Conservation (phyloP, 768 basidiomycete species). For the Trametes maxima region DNA sequence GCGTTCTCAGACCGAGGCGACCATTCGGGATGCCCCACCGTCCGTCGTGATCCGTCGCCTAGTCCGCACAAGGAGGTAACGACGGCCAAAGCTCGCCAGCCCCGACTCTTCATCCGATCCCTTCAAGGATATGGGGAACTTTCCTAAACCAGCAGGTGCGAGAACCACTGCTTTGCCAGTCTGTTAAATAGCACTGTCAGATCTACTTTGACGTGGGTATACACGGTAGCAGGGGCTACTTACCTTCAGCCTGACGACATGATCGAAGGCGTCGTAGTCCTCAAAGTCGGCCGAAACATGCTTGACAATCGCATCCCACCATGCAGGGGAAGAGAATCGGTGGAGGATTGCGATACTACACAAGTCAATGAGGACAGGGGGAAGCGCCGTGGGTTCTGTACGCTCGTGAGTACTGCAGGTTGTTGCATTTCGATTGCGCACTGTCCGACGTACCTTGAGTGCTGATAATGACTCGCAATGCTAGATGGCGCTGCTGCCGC, state of each 20-base stretch:
- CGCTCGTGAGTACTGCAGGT: not conserved
- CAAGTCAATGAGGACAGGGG: conserved; percentile 65
- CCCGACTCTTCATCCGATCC: not conserved
- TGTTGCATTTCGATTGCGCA: not conserved
- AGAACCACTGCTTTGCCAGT: conserved; percentile 74
- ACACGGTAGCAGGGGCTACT: conserved; percentile 11
- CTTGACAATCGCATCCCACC: conserved; percentile 70
- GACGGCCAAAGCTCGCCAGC: conserved; percentile 27
- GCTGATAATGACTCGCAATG: conserved; percentile 72
- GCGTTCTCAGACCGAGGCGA: not conserved
- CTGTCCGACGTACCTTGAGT: conserved; percentile 58
- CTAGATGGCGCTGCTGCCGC: conserved; percentile 73
- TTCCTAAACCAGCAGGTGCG: conserved; percentile 55
- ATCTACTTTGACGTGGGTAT: not conserved
- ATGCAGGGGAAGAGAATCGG: conserved; percentile 72
- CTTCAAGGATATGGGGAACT: conserved; percentile 1
- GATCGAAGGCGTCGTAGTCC: conserved; percentile 61
- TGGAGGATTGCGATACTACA: conserved; percentile 69
- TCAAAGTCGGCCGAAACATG: conserved; percentile 70
- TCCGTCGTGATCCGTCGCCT: conserved; percentile 20
- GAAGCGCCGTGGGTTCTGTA: conserved; percentile 72
- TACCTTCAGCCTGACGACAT: conserved; percentile 66
- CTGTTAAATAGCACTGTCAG: conserved; percentile 36
- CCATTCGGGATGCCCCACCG: conserved; percentile 26
- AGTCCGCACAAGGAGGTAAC: conserved; percentile 20